Conservation (phyloP, 306 rosid genomes). For the Dryas alaskensis region DNA sequence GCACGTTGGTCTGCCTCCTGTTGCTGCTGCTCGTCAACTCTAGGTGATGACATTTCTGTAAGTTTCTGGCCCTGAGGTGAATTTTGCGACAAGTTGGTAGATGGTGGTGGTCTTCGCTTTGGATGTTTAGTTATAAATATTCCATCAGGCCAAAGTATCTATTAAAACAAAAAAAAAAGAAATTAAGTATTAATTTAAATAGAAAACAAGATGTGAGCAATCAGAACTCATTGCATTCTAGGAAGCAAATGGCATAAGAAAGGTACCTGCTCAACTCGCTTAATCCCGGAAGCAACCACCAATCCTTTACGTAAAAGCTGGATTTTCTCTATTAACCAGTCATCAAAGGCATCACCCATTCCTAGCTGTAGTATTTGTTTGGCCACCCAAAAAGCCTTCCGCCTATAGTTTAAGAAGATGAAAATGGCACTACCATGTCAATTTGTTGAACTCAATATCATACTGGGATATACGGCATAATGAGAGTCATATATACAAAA, state of each 20-base stretch:
- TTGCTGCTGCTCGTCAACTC: slow-evolving; percentile 50
- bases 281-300: slow-evolving; percentile 81
- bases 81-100: slow-evolving; percentile 43
- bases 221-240: background rate
- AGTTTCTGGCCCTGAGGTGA: slow-evolving; percentile 43
- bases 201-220: background rate
- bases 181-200: background rate
- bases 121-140: slow-evolving; percentile 92
- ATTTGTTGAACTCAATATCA: background rate
- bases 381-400: slow-evolving; percentile 98
- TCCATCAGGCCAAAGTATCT: slow-evolving; percentile 99
- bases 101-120: slow-evolving; percentile 52
- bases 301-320: slow-evolving; percentile 87
- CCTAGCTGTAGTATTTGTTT: slow-evolving; percentile 94
- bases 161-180: background rate
- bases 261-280: slow-evolving; percentile 76
- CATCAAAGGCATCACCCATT: slow-evolving; percentile 99
- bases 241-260: slow-evolving; percentile 13
- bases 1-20: slow-evolving; percentile 79
- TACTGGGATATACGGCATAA: background rate
- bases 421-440: slow-evolving; percentile 6
- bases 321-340: slow-evolving; percentile 92
- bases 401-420: slow-evolving; percentile 46
- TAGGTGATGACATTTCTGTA: slow-evolving; percentile 49
- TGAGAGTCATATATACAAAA: slow-evolving; percentile 13